Evolutionary conservation across 371 early-diverging fungal genomes (phyloP).

Genomic region (Mortierella sp.): DNA sequence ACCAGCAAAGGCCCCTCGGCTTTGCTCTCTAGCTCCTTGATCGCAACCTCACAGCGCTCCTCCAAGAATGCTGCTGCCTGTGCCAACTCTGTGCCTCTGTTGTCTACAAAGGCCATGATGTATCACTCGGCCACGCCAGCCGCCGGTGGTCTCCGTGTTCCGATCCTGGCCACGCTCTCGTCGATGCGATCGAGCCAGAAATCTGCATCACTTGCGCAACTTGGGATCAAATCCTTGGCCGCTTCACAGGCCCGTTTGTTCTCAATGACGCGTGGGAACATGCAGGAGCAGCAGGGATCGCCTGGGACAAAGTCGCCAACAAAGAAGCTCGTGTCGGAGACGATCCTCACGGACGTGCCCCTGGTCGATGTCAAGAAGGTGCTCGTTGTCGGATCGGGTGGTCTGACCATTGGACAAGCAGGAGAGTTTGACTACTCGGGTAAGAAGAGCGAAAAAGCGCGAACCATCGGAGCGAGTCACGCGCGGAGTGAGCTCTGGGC

Average conservation of each 20-base stretch:
- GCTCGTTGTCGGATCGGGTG: conserved; percentile 93
- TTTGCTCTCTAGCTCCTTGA: conserved; percentile 39
- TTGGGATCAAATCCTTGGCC: conserved; percentile 33
- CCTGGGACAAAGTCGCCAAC: conserved; percentile 1
- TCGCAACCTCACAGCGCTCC: conserved; percentile 18
- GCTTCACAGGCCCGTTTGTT: conserved; percentile 39
- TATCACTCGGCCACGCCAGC: conserved; percentile 27
- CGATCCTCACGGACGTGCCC: conserved; percentile 58
- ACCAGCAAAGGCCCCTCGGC: conserved; percentile 30
- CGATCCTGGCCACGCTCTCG: conserved; percentile 21
- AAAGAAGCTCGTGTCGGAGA: conserved; percentile 61
- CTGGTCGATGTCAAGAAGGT: conserved; percentile 82
- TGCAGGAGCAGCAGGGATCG: conserved; percentile 22
- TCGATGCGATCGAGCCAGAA: conserved; percentile 25
- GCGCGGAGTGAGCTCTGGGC: too few relatives aligned
- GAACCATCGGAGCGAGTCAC: too few relatives aligned
- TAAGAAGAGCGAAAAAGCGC: conserved; percentile 22
- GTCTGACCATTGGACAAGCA: conserved; percentile 95
- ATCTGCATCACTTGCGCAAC: conserved; percentile 15
- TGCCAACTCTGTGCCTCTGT: conserved; percentile 19
- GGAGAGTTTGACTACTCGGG: conserved; percentile 98
- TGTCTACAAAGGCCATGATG: conserved; percentile 45
- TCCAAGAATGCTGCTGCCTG: conserved; percentile 6
- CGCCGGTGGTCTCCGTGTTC: conserved; percentile 15
- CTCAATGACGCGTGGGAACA: conserved; percentile 19